Evolutionary conservation across 371 early-diverging fungal genomes (phyloP), one percentile per base, ranked within the genome.

Genomic region (Smittium mucronatum): DNA sequence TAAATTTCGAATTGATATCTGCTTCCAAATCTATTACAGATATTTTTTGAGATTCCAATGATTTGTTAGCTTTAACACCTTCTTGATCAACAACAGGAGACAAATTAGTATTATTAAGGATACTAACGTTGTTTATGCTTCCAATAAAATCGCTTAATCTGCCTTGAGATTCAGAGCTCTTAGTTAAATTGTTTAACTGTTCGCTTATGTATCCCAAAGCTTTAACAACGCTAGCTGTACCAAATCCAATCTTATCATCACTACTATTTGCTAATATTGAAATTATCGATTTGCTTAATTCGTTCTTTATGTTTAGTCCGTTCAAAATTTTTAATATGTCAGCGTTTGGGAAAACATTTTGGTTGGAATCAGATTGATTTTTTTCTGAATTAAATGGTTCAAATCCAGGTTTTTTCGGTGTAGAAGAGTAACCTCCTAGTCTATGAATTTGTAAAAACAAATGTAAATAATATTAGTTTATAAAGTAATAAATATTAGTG

Each of bases 291-390:
- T 30, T 57, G 21, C 68, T 47, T 5, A 57, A n/a, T 57, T 34
- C 68, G 59, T 61, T 26, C 47, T 61, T 25, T 30, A 57, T 11
- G 31, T 36, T 0, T 74, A 63, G 29, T 75, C 73, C 17, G 75
- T 75, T 70, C 71, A 72, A 34, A 70, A 33, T 8, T 74, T 72
- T 63, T 66, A 63, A 2, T 67, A 28, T 69, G 26, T 73, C 31
- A 0, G 67, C 34, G 34, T 70, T 35, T 2, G 69, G 69, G 25
- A 34, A 57, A 21, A 26, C 8, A 2, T 35, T 63, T 1, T 60
- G 35, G 1, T 33, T 58, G 1, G 71, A 32, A 15, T 11, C 5
- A 47, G 5, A 11, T 47, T 47, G 47, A 21, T 5, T 47, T 47
- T 47, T 47, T 47, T 47, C 47, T 47, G 57, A 26, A 0, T 32